phyloP scores from a whole-genome alignment of 2,329 filamentous ascomycete genomes.

The Blastomyces gilchristii region DNA sequence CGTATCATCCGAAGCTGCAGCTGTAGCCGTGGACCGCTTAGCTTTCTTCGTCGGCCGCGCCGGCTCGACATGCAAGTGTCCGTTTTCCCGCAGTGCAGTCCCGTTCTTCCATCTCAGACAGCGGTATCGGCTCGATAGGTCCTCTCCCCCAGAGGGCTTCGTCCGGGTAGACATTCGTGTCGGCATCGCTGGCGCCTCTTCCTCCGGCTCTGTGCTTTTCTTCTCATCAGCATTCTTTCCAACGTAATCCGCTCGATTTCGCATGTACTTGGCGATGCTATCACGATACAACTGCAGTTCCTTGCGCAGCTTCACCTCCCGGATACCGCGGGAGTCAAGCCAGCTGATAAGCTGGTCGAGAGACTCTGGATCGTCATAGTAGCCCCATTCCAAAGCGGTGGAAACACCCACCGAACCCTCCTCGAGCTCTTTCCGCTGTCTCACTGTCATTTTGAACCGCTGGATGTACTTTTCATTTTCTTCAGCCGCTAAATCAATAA shows the following conservation, averaged over 20 bases:
- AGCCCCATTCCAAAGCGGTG: constrained; percentile 82
- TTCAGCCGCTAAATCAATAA: constrained; percentile 65
- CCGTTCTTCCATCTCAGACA: constrained; percentile 56
- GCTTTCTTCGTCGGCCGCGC: constrained; percentile 42
- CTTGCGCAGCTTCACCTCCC: constrained; percentile 79
- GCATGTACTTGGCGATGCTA: constrained; percentile 69
- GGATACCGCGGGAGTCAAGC: constrained; percentile 77
- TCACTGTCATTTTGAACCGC: constrained; percentile 70
- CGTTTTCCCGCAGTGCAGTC: constrained; percentile 48
- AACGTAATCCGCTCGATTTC: constrained; percentile 65
- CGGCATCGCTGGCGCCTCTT: constrained; percentile 22
- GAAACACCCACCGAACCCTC: constrained; percentile 55
- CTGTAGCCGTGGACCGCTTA: constrained; percentile 30
- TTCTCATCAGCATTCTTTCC: constrained; percentile 42
- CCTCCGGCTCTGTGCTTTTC: constrained; percentile 37
- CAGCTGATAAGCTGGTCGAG: constrained; percentile 73
- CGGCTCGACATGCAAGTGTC: constrained; percentile 52
- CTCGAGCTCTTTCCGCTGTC: constrained; percentile 73
- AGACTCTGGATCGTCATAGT: constrained; percentile 68
- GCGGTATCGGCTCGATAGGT: constrained; percentile 19
- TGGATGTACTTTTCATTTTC: constrained; percentile 64
- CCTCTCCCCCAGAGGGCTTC: constrained; percentile 46
- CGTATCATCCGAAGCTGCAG: constrained; percentile 10
- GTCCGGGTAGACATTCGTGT: constrained; percentile 53
- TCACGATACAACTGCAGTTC: constrained; percentile 69